These are phyloP conservation scores for Pythium brachiatum DNA, from an alignment of 352 stramenopile genomes.

Conservation along the genomic window DNA sequence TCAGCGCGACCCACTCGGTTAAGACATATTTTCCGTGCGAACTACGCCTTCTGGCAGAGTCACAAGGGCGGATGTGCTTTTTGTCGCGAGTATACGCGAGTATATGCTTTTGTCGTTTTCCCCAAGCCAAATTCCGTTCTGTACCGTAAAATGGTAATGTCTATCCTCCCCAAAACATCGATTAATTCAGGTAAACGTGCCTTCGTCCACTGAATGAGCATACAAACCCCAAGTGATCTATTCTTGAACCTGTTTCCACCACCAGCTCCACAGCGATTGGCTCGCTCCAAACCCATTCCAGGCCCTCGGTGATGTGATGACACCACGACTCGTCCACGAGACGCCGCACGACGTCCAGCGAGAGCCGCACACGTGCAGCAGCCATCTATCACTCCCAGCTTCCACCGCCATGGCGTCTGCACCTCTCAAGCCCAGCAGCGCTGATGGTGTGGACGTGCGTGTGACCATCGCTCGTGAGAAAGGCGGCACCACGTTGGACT, in stretches of 20 bases:
- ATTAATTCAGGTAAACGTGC: slow-evolving; percentile 2
- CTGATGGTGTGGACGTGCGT: background rate
- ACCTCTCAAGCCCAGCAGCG: background rate
- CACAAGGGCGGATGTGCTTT: no score
- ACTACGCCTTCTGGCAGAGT: no score
- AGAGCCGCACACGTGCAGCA: background rate
- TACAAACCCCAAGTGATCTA: background rate
- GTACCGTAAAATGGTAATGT: background rate
- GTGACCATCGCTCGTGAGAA: background rate
- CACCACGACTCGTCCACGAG: background rate
- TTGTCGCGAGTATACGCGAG: no score
- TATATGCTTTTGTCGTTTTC: no score
- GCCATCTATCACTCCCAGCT: background rate
- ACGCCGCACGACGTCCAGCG: background rate
- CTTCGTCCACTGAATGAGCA: background rate
- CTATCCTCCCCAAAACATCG: background rate
- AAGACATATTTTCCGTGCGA: no score
- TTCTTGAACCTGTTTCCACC: background rate
- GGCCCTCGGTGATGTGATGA: background rate
- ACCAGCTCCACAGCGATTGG: background rate
- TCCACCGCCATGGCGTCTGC: background rate
- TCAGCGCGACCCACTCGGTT: no score
- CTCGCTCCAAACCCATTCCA: background rate
- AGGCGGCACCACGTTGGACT: background rate
- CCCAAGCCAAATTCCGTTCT: no score